Evolutionary conservation across 108 stramenopile genomes (phyloP), one percentile per base, ranked within the genome.

Genomic region (Poteriospumella lacustris): DNA sequence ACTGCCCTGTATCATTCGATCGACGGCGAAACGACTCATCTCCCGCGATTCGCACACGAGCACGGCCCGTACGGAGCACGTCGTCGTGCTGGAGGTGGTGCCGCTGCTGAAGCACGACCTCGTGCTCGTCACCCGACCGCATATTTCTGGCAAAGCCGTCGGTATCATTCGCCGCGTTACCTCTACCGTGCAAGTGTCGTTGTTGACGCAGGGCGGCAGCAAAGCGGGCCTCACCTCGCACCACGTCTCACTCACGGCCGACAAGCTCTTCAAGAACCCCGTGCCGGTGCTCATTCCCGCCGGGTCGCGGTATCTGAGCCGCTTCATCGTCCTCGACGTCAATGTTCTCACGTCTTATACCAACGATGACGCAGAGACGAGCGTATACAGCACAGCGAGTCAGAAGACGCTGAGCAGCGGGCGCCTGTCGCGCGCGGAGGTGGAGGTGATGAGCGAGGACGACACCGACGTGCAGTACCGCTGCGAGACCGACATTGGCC

Each of bases 41-140:
- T 89, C 93, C 31, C 92, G 93, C 1, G 97, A 99, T 81, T 89
- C 92, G 85, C 94, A 98, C 77, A 91, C 92, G 73, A 97, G 96
- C 86, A 86, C 92, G 64, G 88, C 90, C 80, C 95, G 95, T 81
- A 78, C 94, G 75, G 95, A 99, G 85, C 94, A 95, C 88, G 98
- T 96, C n/a, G 90, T 86, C 75, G 79, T 89, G 44, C 92, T 98
- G 1, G 95, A 96, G 80, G 92, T 99, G 68, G 92, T 89, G 70
- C 94, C 96, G 24, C 78, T 97, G 0, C 97, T 96, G 87, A 95
- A 95, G 82, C 97, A 98, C 78, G 99, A 99, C 84, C 85, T 98
- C 3, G 87, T 98, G 47, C 91, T 91, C 76, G 89, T 97, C 1
- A 94, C 96, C 2, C 87, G 82, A 24, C 33, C 15, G 36, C 31